phyloP scores from a whole-genome alignment of 768 basidiomycete genomes.

The Suillus luteus region DNA sequence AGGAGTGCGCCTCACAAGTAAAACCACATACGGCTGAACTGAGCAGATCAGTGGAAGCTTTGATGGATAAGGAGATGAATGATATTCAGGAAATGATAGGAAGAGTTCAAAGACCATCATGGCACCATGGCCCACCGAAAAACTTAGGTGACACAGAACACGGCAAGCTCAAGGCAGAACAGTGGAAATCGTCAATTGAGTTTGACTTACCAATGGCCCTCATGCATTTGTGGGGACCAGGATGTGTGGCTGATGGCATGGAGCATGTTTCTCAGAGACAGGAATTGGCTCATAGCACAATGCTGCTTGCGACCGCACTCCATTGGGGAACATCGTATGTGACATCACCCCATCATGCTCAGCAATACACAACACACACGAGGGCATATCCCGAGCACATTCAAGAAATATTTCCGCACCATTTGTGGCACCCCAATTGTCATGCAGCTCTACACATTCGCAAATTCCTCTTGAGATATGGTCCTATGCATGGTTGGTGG shows the following conservation, averaged over 20 bases:
- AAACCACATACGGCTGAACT: not conserved
- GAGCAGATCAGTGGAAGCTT: not conserved
- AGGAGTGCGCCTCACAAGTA: not conserved
- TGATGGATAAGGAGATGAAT: slow-evolving; percentile 1
- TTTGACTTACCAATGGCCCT: slow-evolving; percentile 26
- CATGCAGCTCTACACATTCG: slow-evolving; percentile 35
- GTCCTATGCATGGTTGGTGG: slow-evolving; percentile 39
- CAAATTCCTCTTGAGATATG: slow-evolving; percentile 28
- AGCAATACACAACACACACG: slow-evolving; percentile 27
- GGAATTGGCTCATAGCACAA: slow-evolving; percentile 26
- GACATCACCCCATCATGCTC: slow-evolving; percentile 19
- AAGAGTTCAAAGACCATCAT: slow-evolving; percentile 18
- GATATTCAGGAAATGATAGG: not conserved
- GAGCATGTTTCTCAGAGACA: not conserved
- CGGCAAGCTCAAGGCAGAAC: slow-evolving; percentile 37
- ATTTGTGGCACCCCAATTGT: slow-evolving; percentile 30
- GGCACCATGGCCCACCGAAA: slow-evolving; percentile 25
- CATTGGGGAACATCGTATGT: slow-evolving; percentile 20
- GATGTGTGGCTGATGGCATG: not conserved
- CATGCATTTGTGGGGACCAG: slow-evolving; percentile 29
- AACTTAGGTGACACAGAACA: slow-evolving; percentile 27
- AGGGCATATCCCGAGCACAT: slow-evolving; percentile 21
- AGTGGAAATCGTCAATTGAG: slow-evolving; percentile 28
- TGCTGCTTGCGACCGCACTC: slow-evolving; percentile 35
- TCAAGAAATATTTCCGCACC: slow-evolving; percentile 19